phyloP scores from a whole-genome alignment of 2,329 filamentous ascomycete species.

The Aspergillus caelatus region DNA sequence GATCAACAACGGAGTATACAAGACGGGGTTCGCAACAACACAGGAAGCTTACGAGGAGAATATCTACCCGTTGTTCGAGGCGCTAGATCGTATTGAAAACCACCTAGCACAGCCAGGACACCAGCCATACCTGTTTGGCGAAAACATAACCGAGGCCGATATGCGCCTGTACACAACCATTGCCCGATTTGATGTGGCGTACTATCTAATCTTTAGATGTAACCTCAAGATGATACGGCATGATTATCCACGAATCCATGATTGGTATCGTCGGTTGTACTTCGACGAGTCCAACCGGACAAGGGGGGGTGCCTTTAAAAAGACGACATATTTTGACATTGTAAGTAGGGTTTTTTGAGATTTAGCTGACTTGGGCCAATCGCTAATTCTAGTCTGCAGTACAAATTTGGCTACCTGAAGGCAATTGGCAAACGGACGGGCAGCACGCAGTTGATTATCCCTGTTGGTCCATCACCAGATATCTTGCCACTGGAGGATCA shows the following conservation, averaged over 20 bases:
- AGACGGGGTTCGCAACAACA: conserved; percentile 74
- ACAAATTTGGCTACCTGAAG: conserved; percentile 29
- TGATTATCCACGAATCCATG: conserved; percentile 56
- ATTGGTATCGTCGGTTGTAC: conserved; percentile 52
- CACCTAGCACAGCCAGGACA: conserved; percentile 58
- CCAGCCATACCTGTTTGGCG: conserved; percentile 72
- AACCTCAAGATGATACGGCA: conserved; percentile 66
- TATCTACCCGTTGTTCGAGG: conserved; percentile 68
- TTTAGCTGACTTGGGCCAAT: not conserved
- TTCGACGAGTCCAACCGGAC: conserved; percentile 49
- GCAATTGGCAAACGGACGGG: conserved; percentile 24
- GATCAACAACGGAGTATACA: conserved; percentile 60
- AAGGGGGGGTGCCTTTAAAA: conserved; percentile 44
- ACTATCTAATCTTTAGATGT: conserved; percentile 81
- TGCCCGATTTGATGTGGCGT: conserved; percentile 70
- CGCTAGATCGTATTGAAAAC: conserved; percentile 71
- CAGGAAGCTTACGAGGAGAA: conserved; percentile 76
- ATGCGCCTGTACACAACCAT: conserved; percentile 71
- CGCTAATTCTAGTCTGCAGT: conserved; percentile 17
- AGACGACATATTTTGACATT: conserved; percentile 48
- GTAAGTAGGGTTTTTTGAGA: conserved; percentile 26
- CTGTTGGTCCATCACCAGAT: conserved; percentile 30
- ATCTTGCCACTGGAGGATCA: conserved; percentile 24
- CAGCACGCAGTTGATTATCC: conserved; percentile 26
- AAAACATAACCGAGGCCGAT: conserved; percentile 75